Conservation (phyloP, 2,329 filamentous ascomycete genomes). For the Hypomyces perniciosus region DNA sequence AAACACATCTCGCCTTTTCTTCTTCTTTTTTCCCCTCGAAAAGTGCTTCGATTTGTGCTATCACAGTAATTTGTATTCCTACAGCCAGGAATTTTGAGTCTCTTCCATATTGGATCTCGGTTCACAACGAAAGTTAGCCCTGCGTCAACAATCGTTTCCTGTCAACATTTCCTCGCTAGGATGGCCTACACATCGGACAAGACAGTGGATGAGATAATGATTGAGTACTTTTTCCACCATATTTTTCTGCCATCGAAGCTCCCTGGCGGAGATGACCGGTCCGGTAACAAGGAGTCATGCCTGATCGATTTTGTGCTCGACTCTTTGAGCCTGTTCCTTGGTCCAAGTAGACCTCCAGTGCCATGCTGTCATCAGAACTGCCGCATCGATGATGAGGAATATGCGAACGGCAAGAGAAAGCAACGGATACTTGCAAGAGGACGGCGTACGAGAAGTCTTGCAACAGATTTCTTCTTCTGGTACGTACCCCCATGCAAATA, state of each 20-base stretch:
- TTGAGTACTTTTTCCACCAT: background rate
- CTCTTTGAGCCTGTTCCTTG: background rate
- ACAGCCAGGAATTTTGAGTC: no score
- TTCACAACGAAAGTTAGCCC: no score
- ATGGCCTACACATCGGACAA: no score
- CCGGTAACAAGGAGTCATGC: background rate
- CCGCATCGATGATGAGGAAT: background rate
- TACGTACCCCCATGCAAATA: background rate
- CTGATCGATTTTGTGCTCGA: background rate
- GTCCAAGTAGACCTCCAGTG: background rate
- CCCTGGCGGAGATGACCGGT: background rate
- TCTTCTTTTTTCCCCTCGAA: no score
- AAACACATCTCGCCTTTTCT: no score
- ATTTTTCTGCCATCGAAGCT: background rate
- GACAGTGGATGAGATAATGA: background rate
- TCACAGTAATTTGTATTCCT: no score
- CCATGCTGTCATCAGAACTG: background rate
- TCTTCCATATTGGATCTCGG: no score
- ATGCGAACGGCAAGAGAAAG: background rate
- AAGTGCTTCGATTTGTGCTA: no score
- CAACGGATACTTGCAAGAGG: background rate
- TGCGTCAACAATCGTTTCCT: no score
- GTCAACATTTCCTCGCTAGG: no score
- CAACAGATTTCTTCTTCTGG: background rate
- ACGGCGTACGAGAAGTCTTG: background rate